Conservation (phyloP, 2,329 filamentous ascomycete genomes). For the Colletotrichum cordylinicola region DNA sequence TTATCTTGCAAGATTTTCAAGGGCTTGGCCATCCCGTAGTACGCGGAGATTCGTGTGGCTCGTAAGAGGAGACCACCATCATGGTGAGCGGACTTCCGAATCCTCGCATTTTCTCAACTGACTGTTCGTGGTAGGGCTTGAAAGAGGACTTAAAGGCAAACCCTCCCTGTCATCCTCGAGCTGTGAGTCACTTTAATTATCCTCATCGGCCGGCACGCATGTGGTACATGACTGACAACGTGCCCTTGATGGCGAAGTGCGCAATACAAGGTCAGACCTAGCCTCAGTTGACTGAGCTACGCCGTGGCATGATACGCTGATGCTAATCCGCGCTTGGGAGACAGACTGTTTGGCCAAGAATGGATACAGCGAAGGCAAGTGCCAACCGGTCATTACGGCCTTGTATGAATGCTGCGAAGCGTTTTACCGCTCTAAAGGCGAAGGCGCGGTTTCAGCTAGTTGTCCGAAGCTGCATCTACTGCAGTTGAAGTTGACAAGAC, state of each 20-base stretch:
- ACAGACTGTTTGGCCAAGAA: conserved; percentile 85
- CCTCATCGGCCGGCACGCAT: background rate
- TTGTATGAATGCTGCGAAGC: conserved; percentile 92
- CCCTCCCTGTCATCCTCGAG: conserved; percentile 85
- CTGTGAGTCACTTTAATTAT: conserved; percentile 56
- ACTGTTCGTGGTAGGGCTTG: conserved; percentile 33
- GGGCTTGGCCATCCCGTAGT: background rate
- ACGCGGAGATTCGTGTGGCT: background rate
- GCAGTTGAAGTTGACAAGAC: conserved; percentile 84
- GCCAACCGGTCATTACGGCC: conserved; percentile 77
- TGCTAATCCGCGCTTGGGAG: background rate
- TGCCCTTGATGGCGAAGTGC: background rate
- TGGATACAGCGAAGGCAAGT: conserved; percentile 85
- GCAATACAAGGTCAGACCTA: background rate
- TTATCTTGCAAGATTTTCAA: background rate
- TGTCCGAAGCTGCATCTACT: conserved; percentile 86
- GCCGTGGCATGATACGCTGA: background rate
- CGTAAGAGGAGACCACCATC: background rate
- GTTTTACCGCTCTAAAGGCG: conserved; percentile 83
- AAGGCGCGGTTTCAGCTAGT: conserved; percentile 77
- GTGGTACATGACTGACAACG: background rate
- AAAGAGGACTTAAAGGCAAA: conserved; percentile 76
- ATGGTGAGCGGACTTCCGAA: background rate
- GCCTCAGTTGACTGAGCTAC: background rate
- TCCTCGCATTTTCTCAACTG: background rate